These are phyloP conservation scores for Acer campestre DNA, from an alignment of 345 rosid species.

Conservation along the genomic window DNA sequence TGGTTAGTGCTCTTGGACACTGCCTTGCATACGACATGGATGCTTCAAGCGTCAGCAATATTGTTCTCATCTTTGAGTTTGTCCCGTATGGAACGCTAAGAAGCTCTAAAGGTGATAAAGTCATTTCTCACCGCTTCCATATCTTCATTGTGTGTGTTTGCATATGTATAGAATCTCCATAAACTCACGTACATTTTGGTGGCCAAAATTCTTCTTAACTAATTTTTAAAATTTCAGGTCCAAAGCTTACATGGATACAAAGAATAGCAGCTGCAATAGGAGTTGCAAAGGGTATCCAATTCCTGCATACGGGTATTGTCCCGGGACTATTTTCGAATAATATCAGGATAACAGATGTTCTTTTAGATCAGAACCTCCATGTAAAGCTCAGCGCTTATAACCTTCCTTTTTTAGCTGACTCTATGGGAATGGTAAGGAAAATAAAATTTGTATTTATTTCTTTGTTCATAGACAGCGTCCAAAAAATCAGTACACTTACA, in stretches of 20 bases:
- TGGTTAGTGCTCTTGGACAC: constrained; percentile 69
- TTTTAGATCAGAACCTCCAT: constrained; percentile 48
- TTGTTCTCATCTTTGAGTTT: constrained; percentile 55
- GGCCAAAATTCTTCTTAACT: neutral
- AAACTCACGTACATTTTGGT: neutral
- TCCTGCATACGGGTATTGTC: constrained; percentile 59
- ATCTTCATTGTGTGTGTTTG: neutral
- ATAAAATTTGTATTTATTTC: neutral
- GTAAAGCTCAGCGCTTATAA: constrained; percentile 49
- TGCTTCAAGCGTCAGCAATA: constrained; percentile 39
- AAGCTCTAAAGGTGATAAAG: constrained; percentile 39
- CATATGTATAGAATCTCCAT: neutral
- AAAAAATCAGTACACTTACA: neutral
- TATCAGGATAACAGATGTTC: constrained; percentile 58
- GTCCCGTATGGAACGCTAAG: constrained; percentile 46
- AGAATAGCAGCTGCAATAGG: constrained; percentile 51
- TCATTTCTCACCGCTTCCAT: neutral
- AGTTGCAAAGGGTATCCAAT: constrained; percentile 56
- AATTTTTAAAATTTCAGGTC: neutral
- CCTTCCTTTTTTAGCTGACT: constrained; percentile 49
- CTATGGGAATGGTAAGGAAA: constrained; percentile 26
- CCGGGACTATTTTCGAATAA: constrained; percentile 52
- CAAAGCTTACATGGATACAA: constrained; percentile 45
- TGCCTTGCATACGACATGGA: constrained; percentile 45
- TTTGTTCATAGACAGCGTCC: neutral